phyloP scores from a whole-genome alignment of 306 rosid genomes.

The Medicago ruthenica region DNA sequence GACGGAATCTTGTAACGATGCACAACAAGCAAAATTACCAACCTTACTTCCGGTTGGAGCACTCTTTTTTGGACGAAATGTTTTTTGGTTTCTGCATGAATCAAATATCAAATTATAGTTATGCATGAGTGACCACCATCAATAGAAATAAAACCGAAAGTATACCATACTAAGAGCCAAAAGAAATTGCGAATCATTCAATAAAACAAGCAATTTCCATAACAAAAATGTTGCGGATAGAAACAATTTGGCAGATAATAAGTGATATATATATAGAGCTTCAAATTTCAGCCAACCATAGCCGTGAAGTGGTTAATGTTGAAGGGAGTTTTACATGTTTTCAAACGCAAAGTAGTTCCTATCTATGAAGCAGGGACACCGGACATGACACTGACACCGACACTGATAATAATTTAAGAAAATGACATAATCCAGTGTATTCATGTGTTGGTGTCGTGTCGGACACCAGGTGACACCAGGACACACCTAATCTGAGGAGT shows the following conservation, averaged over 20 bases:
- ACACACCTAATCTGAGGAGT: too few relatives aligned
- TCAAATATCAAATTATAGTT: constrained; percentile 42
- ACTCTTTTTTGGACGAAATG: constrained; percentile 86
- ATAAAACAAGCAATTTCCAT: constrained; percentile 28
- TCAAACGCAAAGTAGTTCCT: too few relatives aligned
- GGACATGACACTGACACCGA: too few relatives aligned
- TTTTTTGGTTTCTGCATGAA: constrained; percentile 74
- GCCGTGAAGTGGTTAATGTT: constrained; percentile 11
- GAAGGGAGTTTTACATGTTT: not conserved
- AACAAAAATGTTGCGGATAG: not conserved
- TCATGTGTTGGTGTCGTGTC: too few relatives aligned
- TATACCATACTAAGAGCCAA: not conserved
- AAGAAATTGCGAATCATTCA: not conserved
- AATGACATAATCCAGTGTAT: too few relatives aligned
- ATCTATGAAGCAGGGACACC: too few relatives aligned
- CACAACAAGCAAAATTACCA: constrained; percentile 21
- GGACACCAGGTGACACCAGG: too few relatives aligned
- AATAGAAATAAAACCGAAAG: constrained; percentile 1
- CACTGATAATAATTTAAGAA: too few relatives aligned
- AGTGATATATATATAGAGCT: not conserved
- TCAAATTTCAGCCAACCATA: constrained; percentile 1
- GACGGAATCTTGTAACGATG: constrained; percentile 7
- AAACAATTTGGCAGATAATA: not conserved
- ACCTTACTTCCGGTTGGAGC: constrained; percentile 91
- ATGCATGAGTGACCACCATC: not conserved